A percentile compares a stretch with the other conserved stretches of the same genome.
Evolutionary conservation across 345 rosid genomes (phyloP).

Genomic region (Eucalyptus erythrocorys): DNA sequence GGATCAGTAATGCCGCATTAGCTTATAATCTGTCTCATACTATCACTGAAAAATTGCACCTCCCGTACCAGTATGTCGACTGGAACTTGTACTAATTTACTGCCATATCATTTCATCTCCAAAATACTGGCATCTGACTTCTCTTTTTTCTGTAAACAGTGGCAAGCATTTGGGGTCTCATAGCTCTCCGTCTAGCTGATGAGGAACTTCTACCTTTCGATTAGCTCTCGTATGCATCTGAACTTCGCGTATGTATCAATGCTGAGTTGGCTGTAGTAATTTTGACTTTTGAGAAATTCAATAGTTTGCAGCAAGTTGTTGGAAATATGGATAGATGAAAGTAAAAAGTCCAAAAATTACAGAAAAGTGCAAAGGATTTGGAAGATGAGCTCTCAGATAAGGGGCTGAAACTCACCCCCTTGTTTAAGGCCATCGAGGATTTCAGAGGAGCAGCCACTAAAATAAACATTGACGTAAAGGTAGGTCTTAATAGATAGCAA

Average conservation of each 20-base stretch:
- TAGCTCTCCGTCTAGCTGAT: conserved; percentile 72
- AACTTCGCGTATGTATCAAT: conserved; percentile 35
- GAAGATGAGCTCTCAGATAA: conserved; percentile 25
- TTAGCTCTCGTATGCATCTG: conserved; percentile 51
- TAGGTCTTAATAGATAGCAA: neutral
- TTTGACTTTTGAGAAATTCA: neutral
- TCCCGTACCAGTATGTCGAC: neutral
- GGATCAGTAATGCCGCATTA: neutral
- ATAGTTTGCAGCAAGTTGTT: neutral
- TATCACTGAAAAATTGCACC: neutral
- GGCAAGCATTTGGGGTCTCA: conserved; percentile 69
- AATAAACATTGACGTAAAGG: conserved; percentile 41
- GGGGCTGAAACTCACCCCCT: conserved; percentile 24
- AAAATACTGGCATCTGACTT: neutral
- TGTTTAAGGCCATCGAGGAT: conserved; percentile 47
- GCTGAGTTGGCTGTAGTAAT: neutral
- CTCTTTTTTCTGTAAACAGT: conserved; percentile 1
- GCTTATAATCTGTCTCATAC: neutral
- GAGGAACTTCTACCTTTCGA: conserved; percentile 63
- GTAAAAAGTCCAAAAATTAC: neutral
- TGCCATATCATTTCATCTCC: neutral
- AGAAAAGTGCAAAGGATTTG: conserved; percentile 44
- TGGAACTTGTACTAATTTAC: neutral
- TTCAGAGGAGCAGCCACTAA: conserved; percentile 38
- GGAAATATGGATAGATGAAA: neutral